phyloP scores from a whole-genome alignment of 1,139 yeast species.

The Suhomyces panamericanus region DNA sequence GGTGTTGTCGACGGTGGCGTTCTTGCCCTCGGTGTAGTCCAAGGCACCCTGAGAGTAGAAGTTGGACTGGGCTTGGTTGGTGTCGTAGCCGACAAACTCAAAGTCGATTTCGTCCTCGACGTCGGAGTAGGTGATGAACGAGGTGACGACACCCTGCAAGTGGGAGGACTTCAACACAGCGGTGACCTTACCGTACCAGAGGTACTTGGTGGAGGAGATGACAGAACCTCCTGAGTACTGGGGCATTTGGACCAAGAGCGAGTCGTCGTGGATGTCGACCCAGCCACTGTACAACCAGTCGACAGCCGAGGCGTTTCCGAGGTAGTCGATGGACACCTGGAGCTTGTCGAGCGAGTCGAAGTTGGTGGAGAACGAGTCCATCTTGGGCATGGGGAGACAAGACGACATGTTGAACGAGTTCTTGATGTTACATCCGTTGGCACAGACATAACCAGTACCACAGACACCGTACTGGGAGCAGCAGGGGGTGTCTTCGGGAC shows the following conservation, averaged over 20 bases:
- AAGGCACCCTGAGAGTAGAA: conserved; percentile 74
- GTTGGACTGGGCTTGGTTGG: conserved; percentile 69
- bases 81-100: conserved; percentile 78
- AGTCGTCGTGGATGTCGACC: conserved; percentile 54
- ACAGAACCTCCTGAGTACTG: conserved; percentile 77
- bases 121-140: conserved; percentile 81
- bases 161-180: conserved; percentile 73
- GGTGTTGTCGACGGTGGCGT: conserved; percentile 51
- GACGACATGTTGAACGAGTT: conserved; percentile 60
- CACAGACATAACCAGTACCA: conserved; percentile 78
- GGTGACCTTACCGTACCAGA: conserved; percentile 85
- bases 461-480: conserved; percentile 85
- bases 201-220: conserved; percentile 70
- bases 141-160: conserved; percentile 78
- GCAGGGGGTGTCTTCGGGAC: conserved; percentile 76
- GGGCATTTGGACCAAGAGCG: conserved; percentile 75
- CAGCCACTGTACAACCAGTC: conserved; percentile 81
- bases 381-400: conserved; percentile 64
- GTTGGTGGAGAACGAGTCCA: conserved; percentile 33
- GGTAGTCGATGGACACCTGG: conserved; percentile 44
- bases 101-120: conserved; percentile 89
- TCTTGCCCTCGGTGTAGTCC: conserved; percentile 61
- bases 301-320: conserved; percentile 67
- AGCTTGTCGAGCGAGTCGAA: conserved; percentile 39
- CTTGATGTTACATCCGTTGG: conserved; percentile 79